Evolutionary conservation across 495 filamentous ascomycete species (phyloP).

Genomic region (Clavariopsis aquatica): DNA sequence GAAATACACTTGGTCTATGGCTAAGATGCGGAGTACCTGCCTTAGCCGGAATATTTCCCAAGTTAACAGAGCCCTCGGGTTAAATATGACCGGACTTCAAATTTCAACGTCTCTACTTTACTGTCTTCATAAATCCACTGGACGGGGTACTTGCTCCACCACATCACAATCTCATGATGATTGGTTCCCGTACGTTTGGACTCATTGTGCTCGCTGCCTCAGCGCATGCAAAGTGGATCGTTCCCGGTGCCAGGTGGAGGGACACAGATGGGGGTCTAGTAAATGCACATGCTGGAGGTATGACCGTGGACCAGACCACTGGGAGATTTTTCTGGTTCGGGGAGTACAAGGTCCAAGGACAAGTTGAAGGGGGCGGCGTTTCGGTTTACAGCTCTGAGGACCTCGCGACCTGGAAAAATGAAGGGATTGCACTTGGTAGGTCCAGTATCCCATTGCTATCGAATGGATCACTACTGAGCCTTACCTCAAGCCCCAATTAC

Average conservation of each 20-base stretch:
- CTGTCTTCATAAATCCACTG: background rate
- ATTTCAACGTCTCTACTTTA: background rate
- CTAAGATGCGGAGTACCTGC: background rate
- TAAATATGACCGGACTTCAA: background rate
- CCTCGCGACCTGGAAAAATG: constrained; percentile 47
- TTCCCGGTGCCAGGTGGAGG: constrained; percentile 50
- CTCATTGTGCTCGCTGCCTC: constrained; percentile 8
- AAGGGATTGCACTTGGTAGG: constrained; percentile 46
- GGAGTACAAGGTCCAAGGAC: constrained; percentile 50
- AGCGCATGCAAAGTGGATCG: constrained; percentile 48
- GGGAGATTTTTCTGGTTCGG: constrained; percentile 51
- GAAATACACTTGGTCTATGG: background rate
- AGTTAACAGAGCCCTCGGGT: background rate
- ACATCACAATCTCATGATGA: background rate
- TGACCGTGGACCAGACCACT: constrained; percentile 43
- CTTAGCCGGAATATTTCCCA: background rate
- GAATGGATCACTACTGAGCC: background rate
- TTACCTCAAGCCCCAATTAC: constrained; percentile 41
- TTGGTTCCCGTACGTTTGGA: background rate
- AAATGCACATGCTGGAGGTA: constrained; percentile 50
- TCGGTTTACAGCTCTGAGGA: constrained; percentile 49
- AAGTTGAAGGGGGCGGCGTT: constrained; percentile 50
- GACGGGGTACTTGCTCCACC: background rate
- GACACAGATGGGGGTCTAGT: constrained; percentile 48
- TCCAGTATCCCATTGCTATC: background rate